A percentile compares a stretch with the other conserved stretches of the same genome.
These are phyloP conservation scores for Pseudonitzschia multiseries DNA, from an alignment of 108 stramenopile species.

Conservation along the genomic window DNA sequence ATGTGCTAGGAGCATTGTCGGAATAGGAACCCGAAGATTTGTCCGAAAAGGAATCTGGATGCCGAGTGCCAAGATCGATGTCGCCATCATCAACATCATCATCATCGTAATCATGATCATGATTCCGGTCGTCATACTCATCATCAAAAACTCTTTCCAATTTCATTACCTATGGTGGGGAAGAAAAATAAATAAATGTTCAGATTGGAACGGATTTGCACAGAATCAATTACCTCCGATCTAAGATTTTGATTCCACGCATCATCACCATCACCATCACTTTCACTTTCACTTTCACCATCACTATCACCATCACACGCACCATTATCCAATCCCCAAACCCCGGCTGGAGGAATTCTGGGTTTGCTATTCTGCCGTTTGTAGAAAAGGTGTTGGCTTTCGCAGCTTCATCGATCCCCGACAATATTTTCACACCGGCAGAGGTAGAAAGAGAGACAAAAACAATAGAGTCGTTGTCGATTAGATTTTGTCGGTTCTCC, in stretches of 20 bases:
- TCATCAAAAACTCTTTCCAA: constrained; percentile 3
- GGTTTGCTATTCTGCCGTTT: neutral
- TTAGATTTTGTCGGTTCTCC: neutral
- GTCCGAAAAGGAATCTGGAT: too few species aligned
- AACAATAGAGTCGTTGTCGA: constrained; percentile 3
- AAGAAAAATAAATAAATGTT: neutral
- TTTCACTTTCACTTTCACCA: too few species aligned
- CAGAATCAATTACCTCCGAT: too few species aligned
- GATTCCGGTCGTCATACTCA: too few species aligned
- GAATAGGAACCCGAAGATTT: neutral
- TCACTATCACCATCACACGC: neutral
- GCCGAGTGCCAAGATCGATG: neutral
- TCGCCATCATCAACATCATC: neutral
- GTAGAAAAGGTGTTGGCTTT: neutral
- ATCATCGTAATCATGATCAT: too few species aligned
- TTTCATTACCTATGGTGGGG: neutral
- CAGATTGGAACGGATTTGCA: too few species aligned
- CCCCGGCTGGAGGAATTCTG: constrained; percentile 5
- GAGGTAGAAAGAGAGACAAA: neutral
- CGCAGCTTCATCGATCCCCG: neutral
- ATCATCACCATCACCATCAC: too few species aligned
- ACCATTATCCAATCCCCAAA: constrained; percentile 12
- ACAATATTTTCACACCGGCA: neutral
- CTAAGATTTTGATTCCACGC: too few species aligned
- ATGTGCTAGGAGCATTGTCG: constrained; percentile 8